Base-by-base conservation (phyloP, 768 basidiomycete species). In the Royoungia palumana region DNA sequence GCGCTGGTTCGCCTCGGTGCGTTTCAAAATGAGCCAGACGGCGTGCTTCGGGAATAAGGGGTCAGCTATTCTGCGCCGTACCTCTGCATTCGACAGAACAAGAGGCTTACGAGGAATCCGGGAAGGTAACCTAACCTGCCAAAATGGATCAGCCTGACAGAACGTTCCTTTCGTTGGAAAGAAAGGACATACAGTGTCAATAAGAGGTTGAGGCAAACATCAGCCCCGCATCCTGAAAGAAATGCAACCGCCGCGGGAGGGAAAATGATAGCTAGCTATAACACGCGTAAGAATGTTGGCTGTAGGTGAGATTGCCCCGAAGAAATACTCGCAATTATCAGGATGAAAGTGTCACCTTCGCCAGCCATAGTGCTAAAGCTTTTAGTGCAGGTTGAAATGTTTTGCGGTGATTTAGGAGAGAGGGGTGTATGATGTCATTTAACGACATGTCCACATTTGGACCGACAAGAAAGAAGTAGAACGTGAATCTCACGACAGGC, bases 1-100 rank as follows among this genome's bases (percentile, higher is more conserved):
- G 39, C 9, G 73, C 50, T 87, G 82, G 60, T 89, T 86, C 0
- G 88, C 89, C 52, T 88, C 76, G 72, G 87, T 80, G 72, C 85
- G 85, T 77, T 75, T 83, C 70, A 90, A 84, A 39, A 93, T 84
- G 46, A 94, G 74, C 87, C 87, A 93, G 68, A 90, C 85, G 1
- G 89, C 89, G 60, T 93, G 90, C 79, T 80, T 30, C 4, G 5
- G 7, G 41, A 6, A 25, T 25, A 20, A 20, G 41, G n/a, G 25
- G 13, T 50, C 27, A 30, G 35, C 34, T 21, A 7, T 16, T 5
- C 28, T 28, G 6, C 16, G 30, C 44, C 13, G 16, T 20, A 7
- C 19, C 11, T n/a, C n/a, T n/a, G n/a, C n/a, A n/a, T n/a, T 6
- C 0, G 36, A 20, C 2, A 14, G 12, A 21, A 50, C 9, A 21